Percentiles rank a stretch among this genome's conserved stretches.
Conservation (phyloP, 805 yeast genomes). For the Nakazawaea ishiwadae region DNA sequence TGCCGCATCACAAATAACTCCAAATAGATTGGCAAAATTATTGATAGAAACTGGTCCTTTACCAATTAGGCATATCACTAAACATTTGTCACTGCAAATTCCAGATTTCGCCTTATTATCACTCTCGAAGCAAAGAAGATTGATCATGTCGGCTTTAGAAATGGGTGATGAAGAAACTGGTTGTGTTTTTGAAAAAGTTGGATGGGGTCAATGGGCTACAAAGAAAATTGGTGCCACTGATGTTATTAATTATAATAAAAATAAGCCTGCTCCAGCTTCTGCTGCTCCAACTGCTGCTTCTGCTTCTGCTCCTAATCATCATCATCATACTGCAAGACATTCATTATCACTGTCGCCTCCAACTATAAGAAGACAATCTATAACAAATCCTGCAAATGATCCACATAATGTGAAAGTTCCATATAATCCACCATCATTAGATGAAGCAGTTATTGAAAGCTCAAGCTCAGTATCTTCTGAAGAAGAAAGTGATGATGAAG, state of each 20-base stretch:
- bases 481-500: too few species aligned
- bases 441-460: constrained; percentile 33
- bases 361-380: constrained; percentile 42
- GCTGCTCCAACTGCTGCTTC: too few species aligned
- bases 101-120: constrained; percentile 77
- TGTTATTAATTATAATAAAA: constrained; percentile 15
- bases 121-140: constrained; percentile 81
- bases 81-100: constrained; percentile 68
- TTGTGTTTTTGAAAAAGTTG: constrained; percentile 84
- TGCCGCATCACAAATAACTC: constrained; percentile 81
- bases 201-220: constrained; percentile 98
- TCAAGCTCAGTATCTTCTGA: too few species aligned
- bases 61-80: constrained; percentile 86
- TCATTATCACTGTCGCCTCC: constrained; percentile 13
- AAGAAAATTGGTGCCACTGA: constrained; percentile 28
- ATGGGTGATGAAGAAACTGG: constrained; percentile 55
- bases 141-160: constrained; percentile 87
- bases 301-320: constrained; percentile 4
- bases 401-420: constrained; percentile 45
- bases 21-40: constrained; percentile 67
- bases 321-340: constrained; percentile 3
- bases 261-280: constrained; percentile 16
- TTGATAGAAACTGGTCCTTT: constrained; percentile 75
- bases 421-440: constrained; percentile 29
- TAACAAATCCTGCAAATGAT: constrained; percentile 40